Evolutionary conservation across 441 rosid genomes (phyloP).

Genomic region (Euphorbia neoarborescens): DNA sequence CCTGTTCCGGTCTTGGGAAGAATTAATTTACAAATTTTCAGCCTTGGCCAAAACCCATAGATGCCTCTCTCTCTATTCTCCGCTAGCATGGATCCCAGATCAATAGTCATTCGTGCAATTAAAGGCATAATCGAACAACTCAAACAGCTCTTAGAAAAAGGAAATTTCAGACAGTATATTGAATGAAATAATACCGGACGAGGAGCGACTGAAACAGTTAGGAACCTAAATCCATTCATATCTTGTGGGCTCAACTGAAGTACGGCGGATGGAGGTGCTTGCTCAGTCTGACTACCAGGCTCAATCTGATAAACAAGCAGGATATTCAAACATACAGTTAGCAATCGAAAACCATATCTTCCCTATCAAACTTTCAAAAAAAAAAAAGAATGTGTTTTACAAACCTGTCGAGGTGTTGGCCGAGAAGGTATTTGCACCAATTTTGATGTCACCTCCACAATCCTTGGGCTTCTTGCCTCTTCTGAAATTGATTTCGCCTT

Average conservation of each 20-base stretch:
- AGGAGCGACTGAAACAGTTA: slow-evolving; percentile 90
- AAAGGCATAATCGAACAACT: no score
- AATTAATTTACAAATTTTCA: no score
- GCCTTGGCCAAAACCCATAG: no score
- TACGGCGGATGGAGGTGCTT: slow-evolving; percentile 90
- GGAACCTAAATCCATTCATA: slow-evolving; percentile 74
- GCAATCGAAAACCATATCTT: background rate
- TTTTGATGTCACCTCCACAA: slow-evolving; percentile 78
- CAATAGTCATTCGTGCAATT: no score
- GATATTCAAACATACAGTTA: slow-evolving; percentile 11
- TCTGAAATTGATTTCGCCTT: slow-evolving; percentile 47
- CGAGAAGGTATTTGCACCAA: slow-evolving; percentile 93
- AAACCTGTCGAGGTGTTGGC: slow-evolving; percentile 93
- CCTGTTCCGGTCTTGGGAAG: no score
- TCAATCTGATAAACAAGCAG: slow-evolving; percentile 52
- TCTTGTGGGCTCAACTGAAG: slow-evolving; percentile 67
- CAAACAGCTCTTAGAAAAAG: slow-evolving; percentile 8
- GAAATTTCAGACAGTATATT: slow-evolving; percentile 10
- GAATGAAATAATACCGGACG: slow-evolving; percentile 56
- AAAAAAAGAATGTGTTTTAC: background rate
- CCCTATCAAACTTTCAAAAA: background rate
- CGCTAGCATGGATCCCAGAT: no score
- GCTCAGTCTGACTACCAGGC: slow-evolving; percentile 99
- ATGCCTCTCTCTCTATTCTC: no score
- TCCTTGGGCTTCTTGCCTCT: slow-evolving; percentile 48